Conservation (phyloP, 202 grass and related monocot species). For the Carex arenaria region DNA sequence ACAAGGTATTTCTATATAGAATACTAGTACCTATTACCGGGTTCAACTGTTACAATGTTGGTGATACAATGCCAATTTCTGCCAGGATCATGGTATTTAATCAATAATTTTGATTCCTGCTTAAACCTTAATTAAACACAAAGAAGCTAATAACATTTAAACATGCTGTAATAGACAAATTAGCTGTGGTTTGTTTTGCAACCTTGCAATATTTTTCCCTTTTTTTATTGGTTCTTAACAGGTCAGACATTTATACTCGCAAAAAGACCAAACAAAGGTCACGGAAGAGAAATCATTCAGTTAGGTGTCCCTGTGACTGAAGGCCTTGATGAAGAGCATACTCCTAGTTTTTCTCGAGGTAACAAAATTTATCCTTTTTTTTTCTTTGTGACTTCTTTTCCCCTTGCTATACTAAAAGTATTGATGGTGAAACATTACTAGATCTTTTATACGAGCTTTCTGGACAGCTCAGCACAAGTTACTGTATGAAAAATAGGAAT, state of each 20-base stretch:
- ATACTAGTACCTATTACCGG: not conserved
- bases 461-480: not conserved
- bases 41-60: not conserved
- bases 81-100: not conserved
- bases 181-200: not conserved
- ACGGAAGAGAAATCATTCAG: conserved; percentile 93
- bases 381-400: not conserved
- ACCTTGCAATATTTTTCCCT: conserved; percentile 12
- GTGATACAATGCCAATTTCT: not conserved
- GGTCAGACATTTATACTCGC: conserved; percentile 62
- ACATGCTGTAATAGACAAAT: not conserved
- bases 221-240: conserved; percentile 40
- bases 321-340: conserved; percentile 63
- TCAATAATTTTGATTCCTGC: not conserved
- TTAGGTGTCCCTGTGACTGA: conserved; percentile 61
- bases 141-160: not conserved
- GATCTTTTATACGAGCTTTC: not conserved
- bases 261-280: conserved; percentile 83
- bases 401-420: not conserved
- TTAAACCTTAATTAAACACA: not conserved
- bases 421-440: not conserved
- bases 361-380: conserved; percentile 7
- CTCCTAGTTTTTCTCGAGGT: conserved; percentile 40
- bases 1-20: conserved; percentile 43
- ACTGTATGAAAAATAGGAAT: not conserved